These are phyloP conservation scores for Durusdinium trenchii DNA, from an alignment of 73 alveolate species.

Conservation along the genomic window DNA sequence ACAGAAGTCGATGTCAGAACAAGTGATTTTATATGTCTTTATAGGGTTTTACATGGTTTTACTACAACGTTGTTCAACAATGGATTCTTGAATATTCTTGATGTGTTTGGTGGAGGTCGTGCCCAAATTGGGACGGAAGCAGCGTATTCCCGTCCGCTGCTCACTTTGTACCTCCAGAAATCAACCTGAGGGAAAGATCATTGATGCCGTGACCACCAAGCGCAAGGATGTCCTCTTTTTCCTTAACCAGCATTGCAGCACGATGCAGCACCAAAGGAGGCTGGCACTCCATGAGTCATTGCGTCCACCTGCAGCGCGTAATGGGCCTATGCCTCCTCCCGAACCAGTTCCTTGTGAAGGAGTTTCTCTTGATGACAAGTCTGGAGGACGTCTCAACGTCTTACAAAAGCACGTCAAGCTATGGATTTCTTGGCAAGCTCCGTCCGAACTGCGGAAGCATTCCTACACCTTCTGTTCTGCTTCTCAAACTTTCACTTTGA, in stretches of 20 bases:
- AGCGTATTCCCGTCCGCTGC: not conserved
- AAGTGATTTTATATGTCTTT: not conserved
- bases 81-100: too few relatives aligned
- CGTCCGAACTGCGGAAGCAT: not conserved
- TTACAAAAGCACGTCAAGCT: not conserved
- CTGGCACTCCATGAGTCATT: not conserved
- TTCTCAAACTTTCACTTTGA: not conserved
- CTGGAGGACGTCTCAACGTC: not conserved
- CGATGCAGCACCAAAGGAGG: not conserved
- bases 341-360: not conserved
- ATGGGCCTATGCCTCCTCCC: not conserved
- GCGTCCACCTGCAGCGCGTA: not conserved
- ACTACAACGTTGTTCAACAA: not conserved
- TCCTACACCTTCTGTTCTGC: not conserved
- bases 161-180: not conserved
- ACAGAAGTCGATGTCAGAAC: not conserved
- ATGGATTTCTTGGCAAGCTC: not conserved
- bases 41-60: not conserved
- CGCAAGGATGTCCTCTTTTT: not conserved
- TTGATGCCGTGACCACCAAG: not conserved
- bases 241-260: not conserved
- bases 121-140: not conserved
- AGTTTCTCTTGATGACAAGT: not conserved
- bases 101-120: too few relatives aligned
- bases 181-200: not conserved